A percentile compares a stretch with the other conserved stretches of the same genome.
phyloP scores from a whole-genome alignment of 257 asterid species.

The Solanum boliviense region DNA sequence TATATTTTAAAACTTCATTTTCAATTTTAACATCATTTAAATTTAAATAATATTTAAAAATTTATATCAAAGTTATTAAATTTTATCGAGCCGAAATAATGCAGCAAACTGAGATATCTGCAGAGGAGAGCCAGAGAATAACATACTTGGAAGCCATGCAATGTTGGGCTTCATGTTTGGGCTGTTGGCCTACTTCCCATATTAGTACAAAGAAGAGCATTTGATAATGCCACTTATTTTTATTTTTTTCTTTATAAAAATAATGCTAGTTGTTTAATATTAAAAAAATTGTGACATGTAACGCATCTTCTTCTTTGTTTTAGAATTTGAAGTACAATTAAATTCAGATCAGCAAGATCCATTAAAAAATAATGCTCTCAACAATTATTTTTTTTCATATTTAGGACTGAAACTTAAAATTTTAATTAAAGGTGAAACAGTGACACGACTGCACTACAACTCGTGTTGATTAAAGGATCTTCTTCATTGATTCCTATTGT shows the following conservation, averaged over 20 bases:
- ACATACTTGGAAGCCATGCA: neutral
- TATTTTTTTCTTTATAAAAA: neutral
- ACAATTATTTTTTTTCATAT: too few species aligned
- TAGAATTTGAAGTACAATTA: too few species aligned
- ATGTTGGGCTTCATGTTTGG: neutral
- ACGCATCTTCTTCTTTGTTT: neutral
- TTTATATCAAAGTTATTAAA: neutral
- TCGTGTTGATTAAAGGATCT: neutral
- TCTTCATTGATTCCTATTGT: neutral
- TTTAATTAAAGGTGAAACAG: rapidly evolving
- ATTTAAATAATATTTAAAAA: neutral
- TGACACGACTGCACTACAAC: rapidly evolving
- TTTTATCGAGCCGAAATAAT: neutral
- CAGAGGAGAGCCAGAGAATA: neutral
- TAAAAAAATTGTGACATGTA: neutral
- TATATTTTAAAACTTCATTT: too few species aligned
- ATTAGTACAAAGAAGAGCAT: neutral
- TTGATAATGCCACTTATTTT: neutral
- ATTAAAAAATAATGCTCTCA: too few species aligned
- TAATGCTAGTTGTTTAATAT: neutral
- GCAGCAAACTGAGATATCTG: too few species aligned
- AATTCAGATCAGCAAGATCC: too few species aligned
- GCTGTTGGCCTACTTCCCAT: neutral
- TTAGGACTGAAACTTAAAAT: rapidly evolving
- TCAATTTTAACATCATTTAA: too few species aligned